Percentiles rank a stretch among this genome's conserved stretches.
These are phyloP conservation scores for Melaleuca alternifolia DNA, from an alignment of 345 rosid genomes.

Conservation along the genomic window DNA sequence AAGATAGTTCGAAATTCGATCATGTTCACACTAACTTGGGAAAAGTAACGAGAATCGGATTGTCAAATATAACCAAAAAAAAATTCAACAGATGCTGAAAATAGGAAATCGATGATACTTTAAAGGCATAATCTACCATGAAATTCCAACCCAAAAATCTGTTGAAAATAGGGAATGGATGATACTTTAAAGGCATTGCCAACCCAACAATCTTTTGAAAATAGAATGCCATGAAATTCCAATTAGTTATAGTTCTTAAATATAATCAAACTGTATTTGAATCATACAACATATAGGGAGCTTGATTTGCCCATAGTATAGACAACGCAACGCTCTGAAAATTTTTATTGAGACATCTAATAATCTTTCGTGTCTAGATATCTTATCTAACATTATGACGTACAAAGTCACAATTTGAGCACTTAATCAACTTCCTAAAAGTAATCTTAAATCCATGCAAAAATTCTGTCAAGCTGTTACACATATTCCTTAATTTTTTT, in stretches of 20 bases:
- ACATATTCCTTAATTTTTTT: not conserved
- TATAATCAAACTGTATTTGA: not conserved
- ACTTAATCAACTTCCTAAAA: not conserved
- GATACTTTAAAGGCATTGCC: not conserved
- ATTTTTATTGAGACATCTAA: not conserved
- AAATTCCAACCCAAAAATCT: too few relatives aligned
- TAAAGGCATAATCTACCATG: too few relatives aligned
- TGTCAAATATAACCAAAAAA: not conserved
- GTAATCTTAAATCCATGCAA: not conserved
- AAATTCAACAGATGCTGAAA: too few relatives aligned
- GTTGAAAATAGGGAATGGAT: not conserved
- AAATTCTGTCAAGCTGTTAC: not conserved
- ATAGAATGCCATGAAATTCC: not conserved
- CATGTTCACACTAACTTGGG: not conserved
- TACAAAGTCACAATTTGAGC: not conserved
- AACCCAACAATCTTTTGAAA: not conserved
- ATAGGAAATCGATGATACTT: not conserved
- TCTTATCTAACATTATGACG: not conserved
- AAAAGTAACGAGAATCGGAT: not conserved
- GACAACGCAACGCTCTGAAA: not conserved
- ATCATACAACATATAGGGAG: not conserved
- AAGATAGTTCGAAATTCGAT: not conserved
- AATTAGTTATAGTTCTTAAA: not conserved
- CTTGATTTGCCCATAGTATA: not conserved
- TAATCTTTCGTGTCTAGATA: not conserved